Percentiles rank a stretch among this genome's conserved stretches.
Evolutionary conservation across 164 flowering plant species (phyloP).

Genomic region (Stephania cephalantha): DNA sequence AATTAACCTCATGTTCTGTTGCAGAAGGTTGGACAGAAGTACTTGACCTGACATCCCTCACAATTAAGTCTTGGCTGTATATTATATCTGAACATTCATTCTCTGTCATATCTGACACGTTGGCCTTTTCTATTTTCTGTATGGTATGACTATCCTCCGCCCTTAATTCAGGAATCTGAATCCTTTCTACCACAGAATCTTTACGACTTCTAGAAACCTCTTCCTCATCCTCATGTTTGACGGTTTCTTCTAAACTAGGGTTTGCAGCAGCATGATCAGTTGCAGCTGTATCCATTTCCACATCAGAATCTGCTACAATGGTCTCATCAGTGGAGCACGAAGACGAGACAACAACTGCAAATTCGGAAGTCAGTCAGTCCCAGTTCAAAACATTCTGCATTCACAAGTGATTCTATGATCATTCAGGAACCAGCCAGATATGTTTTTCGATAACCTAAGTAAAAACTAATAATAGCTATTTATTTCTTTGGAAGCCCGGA

Average conservation of each 20-base stretch:
- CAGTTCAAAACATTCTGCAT: not conserved
- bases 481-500: no score
- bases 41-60: constrained; percentile 27
- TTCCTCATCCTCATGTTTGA: constrained; percentile 20
- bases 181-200: constrained; percentile 12
- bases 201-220: constrained; percentile 15
- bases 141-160: constrained; percentile 14
- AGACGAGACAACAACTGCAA: constrained; percentile 63
- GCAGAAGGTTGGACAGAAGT: constrained; percentile 16
- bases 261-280: constrained; percentile 24
- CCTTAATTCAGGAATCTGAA: constrained; percentile 5
- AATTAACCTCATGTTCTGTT: constrained; percentile 35
- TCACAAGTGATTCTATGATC: not conserved
- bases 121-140: constrained; percentile 21
- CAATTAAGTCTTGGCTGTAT: constrained; percentile 64
- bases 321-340: constrained; percentile 95
- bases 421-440: not conserved
- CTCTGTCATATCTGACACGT: constrained; percentile 30
- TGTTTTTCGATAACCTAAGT: not conserved
- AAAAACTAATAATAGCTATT: no score
- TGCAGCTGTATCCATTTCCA: constrained; percentile 52
- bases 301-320: constrained; percentile 88
- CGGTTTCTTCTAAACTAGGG: constrained; percentile 15
- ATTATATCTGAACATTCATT: constrained; percentile 45
- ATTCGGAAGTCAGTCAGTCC: constrained; percentile 2